phyloP scores from a whole-genome alignment of 2,329 filamentous ascomycete species.

The Aspergillus sp. region DNA sequence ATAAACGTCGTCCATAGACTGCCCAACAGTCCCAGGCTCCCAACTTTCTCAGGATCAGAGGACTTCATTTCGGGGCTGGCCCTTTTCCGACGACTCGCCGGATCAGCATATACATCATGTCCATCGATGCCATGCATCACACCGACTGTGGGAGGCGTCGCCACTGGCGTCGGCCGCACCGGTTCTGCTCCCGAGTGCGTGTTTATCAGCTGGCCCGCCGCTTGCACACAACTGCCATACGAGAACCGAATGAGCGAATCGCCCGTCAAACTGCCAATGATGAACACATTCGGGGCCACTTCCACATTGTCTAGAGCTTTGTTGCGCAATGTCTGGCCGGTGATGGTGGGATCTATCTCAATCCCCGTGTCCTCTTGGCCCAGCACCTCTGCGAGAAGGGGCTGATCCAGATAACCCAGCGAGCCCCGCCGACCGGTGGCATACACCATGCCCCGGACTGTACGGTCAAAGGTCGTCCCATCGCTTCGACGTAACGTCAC shows the following conservation, averaged over 20 bases:
- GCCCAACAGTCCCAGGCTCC: background rate
- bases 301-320: slow-evolving; percentile 54
- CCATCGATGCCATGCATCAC: slow-evolving; percentile 42
- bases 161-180: background rate
- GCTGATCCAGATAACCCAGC: slow-evolving; percentile 50
- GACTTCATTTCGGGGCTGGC: background rate
- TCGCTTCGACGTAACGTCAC: slow-evolving; percentile 46
- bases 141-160: slow-evolving; percentile 17
- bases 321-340: slow-evolving; percentile 53
- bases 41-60: background rate
- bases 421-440: slow-evolving; percentile 58
- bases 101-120: slow-evolving; percentile 23
- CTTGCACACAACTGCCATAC: slow-evolving; percentile 58
- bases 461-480: slow-evolving; percentile 44
- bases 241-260: slow-evolving; percentile 61
- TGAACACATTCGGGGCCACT: slow-evolving; percentile 53
- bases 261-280: slow-evolving; percentile 59
- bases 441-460: slow-evolving; percentile 53
- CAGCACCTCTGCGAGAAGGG: slow-evolving; percentile 50
- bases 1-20: background rate
- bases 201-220: slow-evolving; percentile 52
- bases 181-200: slow-evolving; percentile 18
- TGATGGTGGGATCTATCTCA: slow-evolving; percentile 39
- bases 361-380: slow-evolving; percentile 15
- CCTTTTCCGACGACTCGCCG: background rate